Evolutionary conservation across 371 early-diverging fungal genomes (phyloP), one percentile per base, ranked within the genome.

Genomic region (Nosema granulosis): DNA sequence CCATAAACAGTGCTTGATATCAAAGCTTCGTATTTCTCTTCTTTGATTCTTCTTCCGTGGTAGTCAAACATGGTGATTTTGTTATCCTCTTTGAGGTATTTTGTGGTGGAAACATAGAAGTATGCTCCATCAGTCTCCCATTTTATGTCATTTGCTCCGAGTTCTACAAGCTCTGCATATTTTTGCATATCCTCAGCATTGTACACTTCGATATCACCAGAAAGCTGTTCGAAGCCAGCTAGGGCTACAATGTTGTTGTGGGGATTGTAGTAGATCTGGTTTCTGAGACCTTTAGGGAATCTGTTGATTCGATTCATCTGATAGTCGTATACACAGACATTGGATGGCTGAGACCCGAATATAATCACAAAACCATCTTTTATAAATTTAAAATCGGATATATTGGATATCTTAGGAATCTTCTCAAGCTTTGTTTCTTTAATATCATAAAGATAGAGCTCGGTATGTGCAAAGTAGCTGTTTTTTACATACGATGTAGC

Each of bases 221-320:
- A 76, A 1, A 86, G 77, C 43, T 84, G 85, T 28, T 86, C 83
- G 29, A 84, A 79, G 22, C 84, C 86, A 49, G 80, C 81, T 32
- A 78, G 71, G 20, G 79, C 74, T 12, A 78, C 81, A 22, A 83
- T 54, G 51, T 74, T 79, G 13, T 76, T 74, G 20, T 82, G 73
- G 12, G 22, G 16, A 71, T 80, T 84, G 52, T 82, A 84, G 72
- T 73, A 79, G 13, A 83, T 68, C 35, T 61, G 72, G 61, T 86
- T 86, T 67, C 83, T 71, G 4, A 80, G 54, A 9, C 82, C 80
- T 43, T 69, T 61, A 26, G 74, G 75, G 37, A 78, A 82, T n/a
- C 71, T 71, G 31, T 78, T 76, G 29, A 52, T 62, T 38, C 74
- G 37, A 20, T 75, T 71, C 31, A 66, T 65, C 51, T 81, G 74